Percentiles rank a stretch among this genome's conserved stretches.
phyloP scores from a whole-genome alignment of 495 filamentous ascomycete species.

The Penicillium lagena region DNA sequence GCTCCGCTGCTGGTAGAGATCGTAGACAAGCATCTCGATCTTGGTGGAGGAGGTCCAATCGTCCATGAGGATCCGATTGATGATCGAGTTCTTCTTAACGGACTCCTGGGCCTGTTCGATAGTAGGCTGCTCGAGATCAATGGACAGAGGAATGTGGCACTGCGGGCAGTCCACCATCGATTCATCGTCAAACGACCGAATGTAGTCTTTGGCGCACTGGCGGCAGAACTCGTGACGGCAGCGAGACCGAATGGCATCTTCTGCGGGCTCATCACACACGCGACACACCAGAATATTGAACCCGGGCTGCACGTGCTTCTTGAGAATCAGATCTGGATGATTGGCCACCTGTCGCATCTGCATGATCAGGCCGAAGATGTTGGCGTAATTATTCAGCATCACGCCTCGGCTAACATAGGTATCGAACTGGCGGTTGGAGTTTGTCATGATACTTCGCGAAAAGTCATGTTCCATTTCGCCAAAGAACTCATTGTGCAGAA shows the following conservation, averaged over 20 bases:
- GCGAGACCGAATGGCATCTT: conserved; percentile 84
- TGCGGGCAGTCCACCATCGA: conserved; percentile 74
- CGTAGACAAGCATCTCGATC: conserved; percentile 92
- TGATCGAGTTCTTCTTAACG: conserved; percentile 91
- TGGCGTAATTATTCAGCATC: conserved; percentile 91
- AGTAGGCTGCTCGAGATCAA: conserved; percentile 89
- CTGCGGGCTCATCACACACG: conserved; percentile 92
- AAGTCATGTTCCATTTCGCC: conserved; percentile 93
- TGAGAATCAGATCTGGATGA: conserved; percentile 89
- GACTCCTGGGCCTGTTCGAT: conserved; percentile 78
- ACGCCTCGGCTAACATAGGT: conserved; percentile 94
- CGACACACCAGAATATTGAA: conserved; percentile 88
- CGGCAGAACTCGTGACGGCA: conserved; percentile 97
- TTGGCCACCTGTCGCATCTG: conserved; percentile 96
- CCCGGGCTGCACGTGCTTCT: conserved; percentile 75
- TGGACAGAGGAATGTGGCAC: conserved; percentile 82
- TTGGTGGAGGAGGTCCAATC: conserved; percentile 97
- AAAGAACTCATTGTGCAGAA: conserved; percentile 89
- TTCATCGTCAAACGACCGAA: conserved; percentile 60
- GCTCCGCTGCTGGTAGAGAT: conserved; percentile 79
- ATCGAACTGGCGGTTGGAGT: conserved; percentile 78
- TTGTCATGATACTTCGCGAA: conserved; percentile 91
- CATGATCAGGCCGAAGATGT: conserved; percentile 81
- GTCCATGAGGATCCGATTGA: conserved; percentile 95
- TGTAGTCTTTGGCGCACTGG: conserved; percentile 76